These are phyloP conservation scores for Trametes maxima DNA, from an alignment of 768 basidiomycete genomes.

Conservation along the genomic window DNA sequence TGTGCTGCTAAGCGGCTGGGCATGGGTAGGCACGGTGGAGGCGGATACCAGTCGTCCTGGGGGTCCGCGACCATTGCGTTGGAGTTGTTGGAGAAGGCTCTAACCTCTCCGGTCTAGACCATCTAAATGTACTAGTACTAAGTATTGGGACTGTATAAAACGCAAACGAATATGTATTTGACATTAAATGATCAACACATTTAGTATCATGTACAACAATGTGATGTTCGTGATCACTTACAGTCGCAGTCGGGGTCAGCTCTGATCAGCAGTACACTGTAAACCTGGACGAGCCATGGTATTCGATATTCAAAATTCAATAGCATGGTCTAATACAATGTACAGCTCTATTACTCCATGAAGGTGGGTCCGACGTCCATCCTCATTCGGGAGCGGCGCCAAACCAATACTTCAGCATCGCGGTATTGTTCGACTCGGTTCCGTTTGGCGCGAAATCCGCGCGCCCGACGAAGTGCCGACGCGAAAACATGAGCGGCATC, in stretches of 20 bases:
- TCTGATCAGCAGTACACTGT: too few species aligned
- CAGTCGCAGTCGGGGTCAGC: too few species aligned
- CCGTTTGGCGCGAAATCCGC: conserved; percentile 42
- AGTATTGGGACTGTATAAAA: background rate
- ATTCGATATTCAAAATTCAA: too few species aligned
- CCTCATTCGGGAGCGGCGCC: conserved; percentile 15
- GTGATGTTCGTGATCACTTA: too few species aligned
- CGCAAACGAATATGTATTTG: too few species aligned
- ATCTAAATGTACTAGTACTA: too few species aligned
- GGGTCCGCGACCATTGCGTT: conserved; percentile 57
- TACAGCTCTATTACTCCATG: too few species aligned
- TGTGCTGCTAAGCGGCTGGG: background rate
- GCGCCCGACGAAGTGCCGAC: conserved; percentile 48
- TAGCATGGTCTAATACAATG: too few species aligned
- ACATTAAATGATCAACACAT: too few species aligned
- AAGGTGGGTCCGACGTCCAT: background rate
- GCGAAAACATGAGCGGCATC: conserved; percentile 61
- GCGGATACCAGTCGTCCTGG: conserved; percentile 68
- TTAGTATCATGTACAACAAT: background rate
- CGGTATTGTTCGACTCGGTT: background rate
- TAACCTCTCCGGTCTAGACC: conserved; percentile 21
- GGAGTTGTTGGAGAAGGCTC: conserved; percentile 46
- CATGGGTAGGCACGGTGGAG: conserved; percentile 57
- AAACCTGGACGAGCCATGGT: too few species aligned
- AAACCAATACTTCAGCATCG: conserved; percentile 41